Evolutionary conservation across 257 asterid genomes (phyloP).

Genomic region (Solanum chiquidenum): DNA sequence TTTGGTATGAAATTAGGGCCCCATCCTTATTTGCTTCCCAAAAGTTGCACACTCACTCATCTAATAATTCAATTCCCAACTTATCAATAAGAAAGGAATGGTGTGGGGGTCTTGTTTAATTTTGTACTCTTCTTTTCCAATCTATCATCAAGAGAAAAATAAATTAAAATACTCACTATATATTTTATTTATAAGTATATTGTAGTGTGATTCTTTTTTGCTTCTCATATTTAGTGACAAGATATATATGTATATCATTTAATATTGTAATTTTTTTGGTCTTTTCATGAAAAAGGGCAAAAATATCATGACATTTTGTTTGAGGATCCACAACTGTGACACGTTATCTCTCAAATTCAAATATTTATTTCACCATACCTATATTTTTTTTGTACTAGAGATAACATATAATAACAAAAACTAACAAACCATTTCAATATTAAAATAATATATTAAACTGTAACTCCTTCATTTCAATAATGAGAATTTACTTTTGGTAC

Average conservation of each 20-base stretch:
- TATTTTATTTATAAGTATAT: neutral
- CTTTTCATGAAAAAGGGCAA: neutral
- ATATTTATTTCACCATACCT: neutral
- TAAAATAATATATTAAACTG: neutral
- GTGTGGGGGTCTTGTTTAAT: constrained; percentile 4
- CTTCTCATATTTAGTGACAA: too few species aligned
- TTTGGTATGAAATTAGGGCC: constrained; percentile 19
- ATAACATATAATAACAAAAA: neutral
- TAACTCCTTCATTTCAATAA: neutral
- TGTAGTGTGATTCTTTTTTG: neutral
- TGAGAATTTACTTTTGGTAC: neutral
- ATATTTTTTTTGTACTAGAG: neutral
- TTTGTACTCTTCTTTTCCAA: constrained; percentile 1
- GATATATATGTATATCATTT: neutral
- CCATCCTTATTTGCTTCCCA: constrained; percentile 41
- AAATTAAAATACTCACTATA: neutral
- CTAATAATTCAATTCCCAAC: constrained; percentile 21
- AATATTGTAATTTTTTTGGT: neutral
- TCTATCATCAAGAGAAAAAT: neutral
- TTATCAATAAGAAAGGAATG: neutral
- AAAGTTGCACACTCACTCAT: constrained; percentile 32
- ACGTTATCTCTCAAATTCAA: neutral
- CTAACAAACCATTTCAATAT: neutral
- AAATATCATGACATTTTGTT: neutral
- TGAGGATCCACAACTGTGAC: neutral